These are phyloP conservation scores for Lomentospora prolificans DNA, from an alignment of 2,329 filamentous ascomycete species.

Conservation along the genomic window DNA sequence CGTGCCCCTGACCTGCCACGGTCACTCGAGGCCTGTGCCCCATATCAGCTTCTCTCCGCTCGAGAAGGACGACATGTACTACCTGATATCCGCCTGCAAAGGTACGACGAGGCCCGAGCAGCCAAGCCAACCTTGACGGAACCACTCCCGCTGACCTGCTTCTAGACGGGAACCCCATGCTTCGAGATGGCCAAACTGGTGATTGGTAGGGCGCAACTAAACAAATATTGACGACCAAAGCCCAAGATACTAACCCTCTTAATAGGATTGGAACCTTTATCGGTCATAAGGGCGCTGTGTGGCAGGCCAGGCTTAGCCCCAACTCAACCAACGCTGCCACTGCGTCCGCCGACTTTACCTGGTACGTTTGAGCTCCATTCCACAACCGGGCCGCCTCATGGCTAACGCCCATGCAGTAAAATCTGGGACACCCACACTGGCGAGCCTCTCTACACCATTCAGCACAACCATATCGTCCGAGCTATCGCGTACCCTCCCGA, in stretches of 20 bases:
- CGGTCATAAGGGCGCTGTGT: constrained; percentile 95
- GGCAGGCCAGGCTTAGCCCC: constrained; percentile 84
- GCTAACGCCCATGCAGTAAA: constrained; percentile 51
- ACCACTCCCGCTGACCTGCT: not conserved
- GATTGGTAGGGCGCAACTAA: constrained; percentile 56
- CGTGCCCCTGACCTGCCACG: constrained; percentile 87
- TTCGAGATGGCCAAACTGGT: constrained; percentile 88
- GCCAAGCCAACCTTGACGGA: not conserved
- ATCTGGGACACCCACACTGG: constrained; percentile 97
- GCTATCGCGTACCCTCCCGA: constrained; percentile 83
- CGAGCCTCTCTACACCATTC: constrained; percentile 74
- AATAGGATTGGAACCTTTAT: constrained; percentile 97
- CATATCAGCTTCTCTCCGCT: constrained; percentile 84
- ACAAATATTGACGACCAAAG: not conserved
- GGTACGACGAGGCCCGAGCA: constrained; percentile 34
- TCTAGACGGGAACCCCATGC: constrained; percentile 93
- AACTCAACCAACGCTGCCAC: constrained; percentile 85
- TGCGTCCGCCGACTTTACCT: constrained; percentile 90
- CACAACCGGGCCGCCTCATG: not conserved
- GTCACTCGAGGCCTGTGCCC: constrained; percentile 84
- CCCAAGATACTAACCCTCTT: not conserved
- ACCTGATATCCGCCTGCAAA: constrained; percentile 89
- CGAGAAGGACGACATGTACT: constrained; percentile 75
- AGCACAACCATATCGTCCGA: constrained; percentile 92
- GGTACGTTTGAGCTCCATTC: constrained; percentile 45